A percentile compares a stretch with the other conserved stretches of the same genome.
Evolutionary conservation across 2,329 filamentous ascomycete genomes (phyloP).

Genomic region (Verticillium longisporum): DNA sequence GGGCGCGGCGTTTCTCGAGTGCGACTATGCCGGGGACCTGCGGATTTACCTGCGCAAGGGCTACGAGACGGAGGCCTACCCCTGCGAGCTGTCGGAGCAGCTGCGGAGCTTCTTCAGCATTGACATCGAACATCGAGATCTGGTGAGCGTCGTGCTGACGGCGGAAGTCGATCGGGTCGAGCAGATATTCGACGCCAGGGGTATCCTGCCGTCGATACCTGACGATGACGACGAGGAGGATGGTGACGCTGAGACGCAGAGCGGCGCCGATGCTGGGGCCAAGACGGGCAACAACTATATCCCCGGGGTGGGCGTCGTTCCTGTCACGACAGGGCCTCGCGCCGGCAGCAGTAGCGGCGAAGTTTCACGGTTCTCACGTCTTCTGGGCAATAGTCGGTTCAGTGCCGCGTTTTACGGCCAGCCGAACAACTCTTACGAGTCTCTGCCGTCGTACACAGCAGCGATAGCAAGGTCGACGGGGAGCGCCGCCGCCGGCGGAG

Average conservation of each 20-base stretch:
- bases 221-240: not conserved
- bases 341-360: not conserved
- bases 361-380: conserved; percentile 1
- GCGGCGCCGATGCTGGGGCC: not conserved
- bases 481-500: not conserved
- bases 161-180: conserved; percentile 1
- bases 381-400: conserved; percentile 2
- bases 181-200: conserved; percentile 1
- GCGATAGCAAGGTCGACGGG: conserved; percentile 1
- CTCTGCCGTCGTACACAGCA: conserved; percentile 2
- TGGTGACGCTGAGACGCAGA: not conserved
- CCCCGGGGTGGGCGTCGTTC: not conserved
- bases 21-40: conserved; percentile 3
- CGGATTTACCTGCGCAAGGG: conserved; percentile 3
- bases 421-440: not conserved
- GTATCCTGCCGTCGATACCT: not conserved
- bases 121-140: not conserved
- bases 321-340: not conserved
- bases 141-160: not conserved
- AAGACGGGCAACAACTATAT: not conserved
- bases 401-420: not conserved
- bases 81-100: conserved; percentile 5
- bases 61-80: conserved; percentile 1
- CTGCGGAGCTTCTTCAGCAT: conserved; percentile 4
- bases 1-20: conserved; percentile 3